A percentile compares a stretch with the other conserved stretches of the same genome.
phyloP scores from a whole-genome alignment of 768 basidiomycete genomes.

The Leccinum imitatum region DNA sequence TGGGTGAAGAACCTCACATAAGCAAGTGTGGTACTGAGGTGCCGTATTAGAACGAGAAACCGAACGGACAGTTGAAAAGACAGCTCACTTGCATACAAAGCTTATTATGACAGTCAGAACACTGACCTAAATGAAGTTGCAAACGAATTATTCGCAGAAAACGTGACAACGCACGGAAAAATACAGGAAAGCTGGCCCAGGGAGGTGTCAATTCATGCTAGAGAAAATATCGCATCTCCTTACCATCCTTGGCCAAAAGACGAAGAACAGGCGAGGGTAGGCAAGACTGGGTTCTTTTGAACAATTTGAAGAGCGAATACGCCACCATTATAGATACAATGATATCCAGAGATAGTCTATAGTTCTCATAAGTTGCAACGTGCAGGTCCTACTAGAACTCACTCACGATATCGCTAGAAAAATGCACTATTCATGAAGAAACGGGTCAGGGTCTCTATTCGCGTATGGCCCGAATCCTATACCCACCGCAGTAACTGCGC shows the following conservation, averaged over 20 bases:
- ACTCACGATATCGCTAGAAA: constrained; percentile 3
- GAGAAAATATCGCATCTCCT: constrained; percentile 1
- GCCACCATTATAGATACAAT: constrained; percentile 1
- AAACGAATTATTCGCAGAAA: neutral
- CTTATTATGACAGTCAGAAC: neutral
- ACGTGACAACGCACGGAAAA: neutral
- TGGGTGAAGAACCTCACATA: neutral
- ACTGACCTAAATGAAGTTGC: neutral
- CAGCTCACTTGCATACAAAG: constrained; percentile 9
- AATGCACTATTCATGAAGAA: constrained; percentile 3
- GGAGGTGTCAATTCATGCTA: neutral
- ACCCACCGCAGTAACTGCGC: neutral
- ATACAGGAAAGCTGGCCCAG: neutral
- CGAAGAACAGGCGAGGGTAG: neutral
- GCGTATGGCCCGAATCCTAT: too few relatives aligned
- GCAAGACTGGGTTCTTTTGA: neutral
- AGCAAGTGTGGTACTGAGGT: neutral
- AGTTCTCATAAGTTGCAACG: neutral
- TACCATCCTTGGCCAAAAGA: constrained; percentile 9
- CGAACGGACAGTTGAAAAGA: neutral
- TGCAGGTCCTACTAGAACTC: too few relatives aligned
- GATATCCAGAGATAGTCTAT: constrained; percentile 3
- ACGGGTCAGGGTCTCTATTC: neutral
- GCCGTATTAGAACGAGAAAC: neutral
- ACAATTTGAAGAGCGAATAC: constrained; percentile 5